These are phyloP conservation scores for Botrytis sinoallii DNA, from an alignment of 2,329 filamentous ascomycete species.

Conservation along the genomic window DNA sequence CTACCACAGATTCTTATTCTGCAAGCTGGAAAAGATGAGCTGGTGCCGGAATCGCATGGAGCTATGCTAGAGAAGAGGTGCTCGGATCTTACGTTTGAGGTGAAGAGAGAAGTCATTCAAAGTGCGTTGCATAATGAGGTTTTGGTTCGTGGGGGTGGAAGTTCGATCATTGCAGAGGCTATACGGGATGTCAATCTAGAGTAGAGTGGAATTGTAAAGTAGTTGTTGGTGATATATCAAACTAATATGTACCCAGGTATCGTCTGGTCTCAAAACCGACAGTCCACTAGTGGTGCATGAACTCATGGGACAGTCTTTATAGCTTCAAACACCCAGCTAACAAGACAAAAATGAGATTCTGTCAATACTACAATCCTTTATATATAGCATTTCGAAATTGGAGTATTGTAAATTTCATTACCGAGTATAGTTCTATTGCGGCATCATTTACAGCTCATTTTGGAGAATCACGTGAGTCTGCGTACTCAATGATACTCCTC, in stretches of 20 bases:
- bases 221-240: neutral
- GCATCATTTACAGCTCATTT: neutral
- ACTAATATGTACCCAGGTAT: neutral
- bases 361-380: neutral
- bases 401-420: neutral
- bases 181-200: conserved; percentile 33
- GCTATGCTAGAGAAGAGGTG: conserved; percentile 48
- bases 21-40: conserved; percentile 56
- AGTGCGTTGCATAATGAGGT: conserved; percentile 57
- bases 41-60: conserved; percentile 54
- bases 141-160: conserved; percentile 47
- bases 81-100: conserved; percentile 45
- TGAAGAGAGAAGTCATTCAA: conserved; percentile 45
- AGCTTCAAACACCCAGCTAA: neutral
- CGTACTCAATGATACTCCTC: neutral
- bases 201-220: neutral
- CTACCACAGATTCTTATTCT: conserved; percentile 43
- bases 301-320: neutral
- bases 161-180: conserved; percentile 45
- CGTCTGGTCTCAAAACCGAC: neutral
- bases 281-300: neutral
- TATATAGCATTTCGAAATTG: neutral
- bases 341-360: neutral
- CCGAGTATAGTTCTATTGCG: neutral
- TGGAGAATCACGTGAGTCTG: neutral